Evolutionary conservation across 148 eudicot species (phyloP).

Genomic region (Euryodendron excelsum): DNA sequence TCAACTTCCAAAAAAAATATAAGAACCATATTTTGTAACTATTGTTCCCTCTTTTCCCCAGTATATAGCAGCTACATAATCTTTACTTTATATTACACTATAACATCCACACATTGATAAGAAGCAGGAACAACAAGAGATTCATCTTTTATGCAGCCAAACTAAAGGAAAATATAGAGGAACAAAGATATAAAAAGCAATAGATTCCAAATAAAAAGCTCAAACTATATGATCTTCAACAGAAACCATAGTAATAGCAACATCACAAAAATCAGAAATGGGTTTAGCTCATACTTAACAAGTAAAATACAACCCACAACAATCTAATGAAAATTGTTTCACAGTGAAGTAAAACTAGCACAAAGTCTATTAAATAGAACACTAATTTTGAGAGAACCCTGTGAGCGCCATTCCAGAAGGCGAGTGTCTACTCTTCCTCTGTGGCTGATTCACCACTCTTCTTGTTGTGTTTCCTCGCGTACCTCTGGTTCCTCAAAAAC

Average conservation of each 20-base stretch:
- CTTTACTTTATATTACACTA: no score
- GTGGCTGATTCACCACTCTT: conserved; percentile 46
- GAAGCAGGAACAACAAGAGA: no score
- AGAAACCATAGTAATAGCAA: not conserved
- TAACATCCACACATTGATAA: not conserved
- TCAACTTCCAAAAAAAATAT: not conserved
- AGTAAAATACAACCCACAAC: not conserved
- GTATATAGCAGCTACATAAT: not conserved
- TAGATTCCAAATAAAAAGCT: not conserved
- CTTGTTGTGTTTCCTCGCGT: conserved; percentile 94
- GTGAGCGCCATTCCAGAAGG: not conserved
- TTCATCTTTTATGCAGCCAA: not conserved
- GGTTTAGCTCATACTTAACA: not conserved
- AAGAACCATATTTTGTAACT: not conserved
- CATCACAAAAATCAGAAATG: conserved; percentile 12
- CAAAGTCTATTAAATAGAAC: conserved; percentile 11
- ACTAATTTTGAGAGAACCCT: conserved; percentile 11
- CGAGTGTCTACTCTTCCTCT: conserved; percentile 52
- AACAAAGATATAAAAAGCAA: not conserved
- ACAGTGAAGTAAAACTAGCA: not conserved
- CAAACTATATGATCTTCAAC: conserved; percentile 6
- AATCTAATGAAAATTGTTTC: conserved; percentile 20
- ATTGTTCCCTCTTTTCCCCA: not conserved
- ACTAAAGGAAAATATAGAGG: not conserved
- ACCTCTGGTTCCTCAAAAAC: conserved; percentile 95